A percentile compares a stretch with the other conserved stretches of the same genome.
These are phyloP conservation scores for Mortierella sp. DNA, from an alignment of 371 early-diverging fungal genomes.

Conservation along the genomic window DNA sequence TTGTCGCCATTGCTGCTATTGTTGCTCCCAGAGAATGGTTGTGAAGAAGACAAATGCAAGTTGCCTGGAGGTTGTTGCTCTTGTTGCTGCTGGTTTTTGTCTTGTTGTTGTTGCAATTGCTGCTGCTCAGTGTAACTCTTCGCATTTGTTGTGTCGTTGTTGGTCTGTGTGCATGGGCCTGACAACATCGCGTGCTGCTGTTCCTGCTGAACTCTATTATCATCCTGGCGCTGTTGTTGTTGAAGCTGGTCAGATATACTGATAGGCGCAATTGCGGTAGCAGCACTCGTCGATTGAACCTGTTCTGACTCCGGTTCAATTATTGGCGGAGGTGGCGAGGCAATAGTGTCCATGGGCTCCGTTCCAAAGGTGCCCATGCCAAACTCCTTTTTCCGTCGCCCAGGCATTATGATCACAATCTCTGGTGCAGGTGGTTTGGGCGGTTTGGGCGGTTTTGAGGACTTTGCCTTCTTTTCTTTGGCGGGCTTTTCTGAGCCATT, in stretches of 20 bases:
- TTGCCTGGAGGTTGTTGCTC: not conserved
- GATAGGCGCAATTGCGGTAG: not conserved
- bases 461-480: conserved; percentile 23
- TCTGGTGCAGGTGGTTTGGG: conserved; percentile 30
- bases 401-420: conserved; percentile 44
- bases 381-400: conserved; percentile 32
- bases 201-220: conserved; percentile 5
- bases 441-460: conserved; percentile 23
- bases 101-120: not conserved
- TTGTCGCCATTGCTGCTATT: not conserved
- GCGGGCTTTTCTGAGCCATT: not conserved
- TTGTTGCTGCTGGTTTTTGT: not conserved
- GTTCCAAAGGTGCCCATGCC: conserved; percentile 49
- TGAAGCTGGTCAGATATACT: conserved; percentile 12
- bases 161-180: not conserved
- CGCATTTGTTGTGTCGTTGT: not conserved
- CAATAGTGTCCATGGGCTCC: conserved; percentile 22
- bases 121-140: not conserved
- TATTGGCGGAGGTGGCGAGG: not conserved
- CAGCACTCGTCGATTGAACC: too few relatives aligned
- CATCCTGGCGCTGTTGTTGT: not conserved
- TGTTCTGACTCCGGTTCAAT: conserved; percentile 3
- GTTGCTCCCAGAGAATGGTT: conserved; percentile 5
- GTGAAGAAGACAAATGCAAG: not conserved
- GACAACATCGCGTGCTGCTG: not conserved